Evolutionary conservation across 106 monocot species (phyloP).

Genomic region (Dendrobium chrysotoxum): DNA sequence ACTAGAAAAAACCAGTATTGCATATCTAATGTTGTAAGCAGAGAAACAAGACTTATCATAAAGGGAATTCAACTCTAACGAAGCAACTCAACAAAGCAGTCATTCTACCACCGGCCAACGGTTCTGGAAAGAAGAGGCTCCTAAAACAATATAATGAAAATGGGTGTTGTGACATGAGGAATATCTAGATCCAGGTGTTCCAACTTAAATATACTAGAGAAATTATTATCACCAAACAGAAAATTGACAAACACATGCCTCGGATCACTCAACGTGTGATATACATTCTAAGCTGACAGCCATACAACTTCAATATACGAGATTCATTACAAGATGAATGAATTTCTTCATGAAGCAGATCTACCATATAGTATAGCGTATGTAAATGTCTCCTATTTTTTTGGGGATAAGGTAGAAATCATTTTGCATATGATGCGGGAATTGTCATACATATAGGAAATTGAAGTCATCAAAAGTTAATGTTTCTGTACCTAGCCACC

Average conservation of each 20-base stretch:
- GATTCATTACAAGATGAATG: constrained; percentile 2
- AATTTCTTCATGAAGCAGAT: background rate
- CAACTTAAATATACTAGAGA: no score
- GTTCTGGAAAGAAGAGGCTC: no score
- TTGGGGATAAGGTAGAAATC: background rate
- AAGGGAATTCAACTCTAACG: no score
- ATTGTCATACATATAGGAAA: background rate
- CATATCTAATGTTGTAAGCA: no score
- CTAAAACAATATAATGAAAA: no score
- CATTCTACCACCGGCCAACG: no score
- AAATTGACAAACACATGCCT: background rate
- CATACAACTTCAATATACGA: background rate
- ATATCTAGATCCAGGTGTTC: no score
- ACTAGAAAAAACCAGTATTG: no score
- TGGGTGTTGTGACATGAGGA: no score
- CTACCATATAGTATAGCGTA: background rate
- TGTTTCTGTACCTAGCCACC: constrained; percentile 71
- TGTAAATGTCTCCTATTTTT: background rate
- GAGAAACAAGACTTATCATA: no score
- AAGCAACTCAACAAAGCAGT: no score
- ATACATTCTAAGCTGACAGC: background rate
- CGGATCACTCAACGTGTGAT: background rate
- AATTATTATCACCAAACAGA: background rate
- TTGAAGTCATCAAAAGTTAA: background rate
- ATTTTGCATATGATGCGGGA: background rate